Evolutionary conservation across 208 protist genomes (phyloP), one percentile per base, ranked within the genome.

Genomic region (Paratrypanosoma confusum): DNA sequence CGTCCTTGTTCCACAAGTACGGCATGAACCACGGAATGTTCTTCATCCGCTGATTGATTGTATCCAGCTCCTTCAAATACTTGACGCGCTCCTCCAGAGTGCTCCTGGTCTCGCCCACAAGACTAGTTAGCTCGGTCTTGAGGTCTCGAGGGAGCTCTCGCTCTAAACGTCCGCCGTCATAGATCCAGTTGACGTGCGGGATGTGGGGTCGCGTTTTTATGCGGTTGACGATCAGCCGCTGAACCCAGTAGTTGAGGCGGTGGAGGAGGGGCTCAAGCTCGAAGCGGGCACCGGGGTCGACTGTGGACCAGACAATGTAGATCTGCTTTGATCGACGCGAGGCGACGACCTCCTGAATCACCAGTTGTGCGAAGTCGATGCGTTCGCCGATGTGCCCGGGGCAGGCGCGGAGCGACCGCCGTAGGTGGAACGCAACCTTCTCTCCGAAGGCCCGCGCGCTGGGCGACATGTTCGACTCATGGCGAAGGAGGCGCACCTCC

Each of bases 1-100:
- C 79, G 36, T 94, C 85, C 59, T 94, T 94, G 46, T 60, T 81
- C 81, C 85, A 94, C 23, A 94, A 53, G 53, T 94, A 94, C 22
- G 85, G 85, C 85, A 94, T 94, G 55, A 90, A 94, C 81, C 85
- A 94, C 39, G 85, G 85, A 31, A 90, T 82, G 38, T 74, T 59
- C 31, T 81, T 81, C 78, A 94, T 89, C 29, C 79, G 77, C 56
- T 89, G 81, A 23, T 94, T 85, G 37, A 90, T 71, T 23, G 85
- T 87, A 57, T 90, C 85, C 38, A 94, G 61, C 68, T 90, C 71
- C 59, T 87, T 85, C 11, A 94, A 49, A 50, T 94, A 87, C 62
- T 83, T 77, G 25, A 94, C 79, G n/a, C 81, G 78, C 21, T 38
- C 66, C 40, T 94, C 72, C 24, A 94, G 42, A 20, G 81, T 77